Evolutionary conservation across 2,329 filamentous ascomycete genomes (phyloP).

Genomic region (Meredithiella fracta): DNA sequence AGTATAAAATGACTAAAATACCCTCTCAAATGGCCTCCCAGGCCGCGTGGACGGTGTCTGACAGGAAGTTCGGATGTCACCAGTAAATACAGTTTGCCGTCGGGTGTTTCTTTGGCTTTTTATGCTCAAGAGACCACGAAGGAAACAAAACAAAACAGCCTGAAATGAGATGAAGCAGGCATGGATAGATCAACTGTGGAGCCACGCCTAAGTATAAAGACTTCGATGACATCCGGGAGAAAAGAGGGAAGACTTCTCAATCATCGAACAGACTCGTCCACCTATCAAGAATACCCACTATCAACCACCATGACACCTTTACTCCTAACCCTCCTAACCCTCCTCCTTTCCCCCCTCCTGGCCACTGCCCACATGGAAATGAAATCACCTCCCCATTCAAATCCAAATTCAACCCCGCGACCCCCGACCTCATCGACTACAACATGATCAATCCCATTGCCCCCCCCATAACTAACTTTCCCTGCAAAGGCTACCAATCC

Average conservation of each 20-base stretch:
- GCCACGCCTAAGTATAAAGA: too few relatives aligned
- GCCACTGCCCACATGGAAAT: conserved; percentile 20
- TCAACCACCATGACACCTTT: neutral
- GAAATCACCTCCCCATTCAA: conserved; percentile 19
- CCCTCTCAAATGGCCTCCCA: too few relatives aligned
- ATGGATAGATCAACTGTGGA: too few relatives aligned
- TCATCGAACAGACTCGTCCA: too few relatives aligned
- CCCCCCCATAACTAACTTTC: conserved; percentile 35
- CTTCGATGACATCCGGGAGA: too few relatives aligned
- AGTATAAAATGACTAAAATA: neutral
- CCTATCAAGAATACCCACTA: too few relatives aligned
- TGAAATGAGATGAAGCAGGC: neutral
- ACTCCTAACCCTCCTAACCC: neutral
- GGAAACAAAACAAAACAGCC: neutral
- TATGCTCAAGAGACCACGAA: too few relatives aligned
- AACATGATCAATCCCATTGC: conserved; percentile 43
- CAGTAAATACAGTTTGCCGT: neutral
- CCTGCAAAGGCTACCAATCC: conserved; percentile 37
- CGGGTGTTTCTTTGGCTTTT: neutral
- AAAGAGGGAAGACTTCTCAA: too few relatives aligned
- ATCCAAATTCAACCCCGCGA: conserved; percentile 19
- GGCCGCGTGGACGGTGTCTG: neutral
- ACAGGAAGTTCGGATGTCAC: neutral
- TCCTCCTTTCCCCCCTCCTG: conserved; percentile 11
- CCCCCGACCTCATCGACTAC: conserved; percentile 27